phyloP scores from a whole-genome alignment of 495 filamentous ascomycete genomes.

The Hypoxylon lenormandii region DNA sequence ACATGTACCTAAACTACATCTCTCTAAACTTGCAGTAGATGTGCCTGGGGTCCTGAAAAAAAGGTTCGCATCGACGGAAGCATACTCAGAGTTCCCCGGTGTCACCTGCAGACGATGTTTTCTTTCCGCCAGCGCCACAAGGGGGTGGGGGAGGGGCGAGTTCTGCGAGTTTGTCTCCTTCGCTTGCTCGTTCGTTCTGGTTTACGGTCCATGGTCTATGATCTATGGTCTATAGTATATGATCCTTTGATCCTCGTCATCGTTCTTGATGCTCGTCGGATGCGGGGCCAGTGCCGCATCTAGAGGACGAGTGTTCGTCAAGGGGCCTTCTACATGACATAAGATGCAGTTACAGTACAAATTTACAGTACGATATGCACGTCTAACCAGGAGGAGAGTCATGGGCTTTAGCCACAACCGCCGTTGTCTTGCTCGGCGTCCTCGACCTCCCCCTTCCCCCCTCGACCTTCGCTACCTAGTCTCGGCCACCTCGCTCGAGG shows the following conservation, averaged over 20 bases:
- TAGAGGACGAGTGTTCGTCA: slow-evolving; percentile 1
- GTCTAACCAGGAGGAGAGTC: slow-evolving; percentile 5
- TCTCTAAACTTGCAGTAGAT: no score
- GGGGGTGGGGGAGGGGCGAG: slow-evolving; percentile 37
- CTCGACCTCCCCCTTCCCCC: background rate
- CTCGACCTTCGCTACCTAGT: background rate
- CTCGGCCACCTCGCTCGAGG: background rate
- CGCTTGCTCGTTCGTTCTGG: slow-evolving; percentile 10
- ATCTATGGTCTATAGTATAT: no score
- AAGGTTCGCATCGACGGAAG: slow-evolving; percentile 34
- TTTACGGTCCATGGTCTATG: no score
- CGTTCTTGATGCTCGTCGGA: slow-evolving; percentile 3
- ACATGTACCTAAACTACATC: slow-evolving; percentile 18
- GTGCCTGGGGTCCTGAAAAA: slow-evolving; percentile 1
- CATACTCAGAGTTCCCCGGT: slow-evolving; percentile 30
- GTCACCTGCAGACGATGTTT: slow-evolving; percentile 34
- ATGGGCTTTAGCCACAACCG: background rate
- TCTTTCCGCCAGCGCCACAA: slow-evolving; percentile 26
- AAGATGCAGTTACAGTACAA: no score
- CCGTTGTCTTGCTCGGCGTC: background rate
- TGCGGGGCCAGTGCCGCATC: slow-evolving; percentile 32
- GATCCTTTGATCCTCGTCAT: slow-evolving; percentile 6
- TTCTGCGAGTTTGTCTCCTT: background rate
- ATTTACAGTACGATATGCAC: slow-evolving; percentile 14
- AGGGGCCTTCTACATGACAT: slow-evolving; percentile 11